Percentiles rank a stretch among this genome's conserved stretches.
Evolutionary conservation across 2,329 filamentous ascomycete species (phyloP).

Genomic region (Phyllosticta citribraziliensis): DNA sequence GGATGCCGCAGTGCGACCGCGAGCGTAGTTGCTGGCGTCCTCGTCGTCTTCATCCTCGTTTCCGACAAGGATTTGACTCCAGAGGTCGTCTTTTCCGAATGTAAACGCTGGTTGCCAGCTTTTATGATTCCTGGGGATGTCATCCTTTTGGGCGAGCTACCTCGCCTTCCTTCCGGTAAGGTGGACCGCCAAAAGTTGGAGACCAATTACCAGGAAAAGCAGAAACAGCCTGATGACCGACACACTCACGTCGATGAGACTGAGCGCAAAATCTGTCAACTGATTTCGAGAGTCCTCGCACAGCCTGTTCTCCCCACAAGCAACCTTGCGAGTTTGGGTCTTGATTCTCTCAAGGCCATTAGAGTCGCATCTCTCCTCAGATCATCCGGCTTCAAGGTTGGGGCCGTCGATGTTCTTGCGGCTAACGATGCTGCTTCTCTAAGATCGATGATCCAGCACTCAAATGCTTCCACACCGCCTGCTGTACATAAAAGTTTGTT

Average conservation of each 20-base stretch:
- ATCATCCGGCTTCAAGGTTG: constrained; percentile 43
- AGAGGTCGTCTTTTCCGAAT: constrained; percentile 46
- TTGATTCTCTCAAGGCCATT: constrained; percentile 59
- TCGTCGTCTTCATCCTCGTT: constrained; percentile 66
- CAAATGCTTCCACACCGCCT: neutral
- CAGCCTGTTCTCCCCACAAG: constrained; percentile 28
- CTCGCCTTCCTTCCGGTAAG: constrained; percentile 74
- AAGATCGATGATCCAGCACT: neutral
- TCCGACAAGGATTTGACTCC: constrained; percentile 32
- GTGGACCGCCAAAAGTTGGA: constrained; percentile 60
- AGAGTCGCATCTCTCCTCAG: constrained; percentile 56
- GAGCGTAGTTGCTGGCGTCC: constrained; percentile 53
- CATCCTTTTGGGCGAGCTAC: constrained; percentile 53
- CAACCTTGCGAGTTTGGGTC: constrained; percentile 44
- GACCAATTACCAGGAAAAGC: constrained; percentile 39
- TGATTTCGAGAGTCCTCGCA: constrained; percentile 35
- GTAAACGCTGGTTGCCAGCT: constrained; percentile 64
- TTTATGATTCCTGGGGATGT: constrained; percentile 79
- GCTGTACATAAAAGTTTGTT: neutral
- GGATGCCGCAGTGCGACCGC: constrained; percentile 54
- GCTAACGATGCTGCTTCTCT: constrained; percentile 31
- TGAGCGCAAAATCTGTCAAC: constrained; percentile 25
- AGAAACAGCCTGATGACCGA: neutral
- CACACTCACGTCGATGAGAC: neutral
- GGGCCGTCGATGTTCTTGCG: constrained; percentile 53